Percentiles rank a stretch among this genome's conserved stretches.
These are phyloP conservation scores for Gracilariopsis chorda DNA, from an alignment of 23 red algal genomes.

Conservation along the genomic window DNA sequence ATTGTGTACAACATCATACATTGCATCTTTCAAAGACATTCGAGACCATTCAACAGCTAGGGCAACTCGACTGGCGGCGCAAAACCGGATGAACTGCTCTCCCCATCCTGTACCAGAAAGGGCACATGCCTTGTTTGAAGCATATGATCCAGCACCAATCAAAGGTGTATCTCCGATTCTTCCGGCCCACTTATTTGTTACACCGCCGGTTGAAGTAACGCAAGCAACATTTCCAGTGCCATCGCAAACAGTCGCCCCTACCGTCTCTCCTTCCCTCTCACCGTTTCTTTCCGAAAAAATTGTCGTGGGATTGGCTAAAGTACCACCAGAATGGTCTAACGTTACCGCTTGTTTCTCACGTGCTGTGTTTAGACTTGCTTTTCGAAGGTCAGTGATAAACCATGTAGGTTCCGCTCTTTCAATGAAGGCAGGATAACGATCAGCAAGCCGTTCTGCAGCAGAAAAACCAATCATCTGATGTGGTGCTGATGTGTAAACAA, in stretches of 20 bases:
- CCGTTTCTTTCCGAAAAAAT: not conserved
- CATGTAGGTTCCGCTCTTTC: constrained; percentile 29
- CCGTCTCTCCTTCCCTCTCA: constrained; percentile 57
- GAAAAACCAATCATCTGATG: constrained; percentile 40
- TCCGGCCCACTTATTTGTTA: constrained; percentile 77
- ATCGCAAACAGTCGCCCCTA: constrained; percentile 66
- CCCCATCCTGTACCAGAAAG: constrained; percentile 69
- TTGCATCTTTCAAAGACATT: constrained; percentile 30
- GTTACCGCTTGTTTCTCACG: not conserved
- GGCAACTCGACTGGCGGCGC: constrained; percentile 33
- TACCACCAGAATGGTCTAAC: constrained; percentile 32
- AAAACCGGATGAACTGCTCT: constrained; percentile 40
- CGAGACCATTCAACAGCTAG: constrained; percentile 48
- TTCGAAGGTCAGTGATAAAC: constrained; percentile 41
- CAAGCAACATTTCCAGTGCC: constrained; percentile 63
- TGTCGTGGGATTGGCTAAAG: not conserved
- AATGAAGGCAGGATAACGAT: constrained; percentile 11
- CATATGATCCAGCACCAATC: constrained; percentile 72
- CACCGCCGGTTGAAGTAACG: constrained; percentile 76
- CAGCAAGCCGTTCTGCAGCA: constrained; percentile 33
- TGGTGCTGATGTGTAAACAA: constrained; percentile 28
- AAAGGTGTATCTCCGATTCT: constrained; percentile 75
- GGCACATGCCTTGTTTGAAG: constrained; percentile 51
- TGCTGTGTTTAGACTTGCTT: constrained; percentile 7
- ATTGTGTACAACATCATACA: constrained; percentile 48